Evolutionary conservation across 257 asterid species (phyloP).

Genomic region (Jacaranda mimosifolia): DNA sequence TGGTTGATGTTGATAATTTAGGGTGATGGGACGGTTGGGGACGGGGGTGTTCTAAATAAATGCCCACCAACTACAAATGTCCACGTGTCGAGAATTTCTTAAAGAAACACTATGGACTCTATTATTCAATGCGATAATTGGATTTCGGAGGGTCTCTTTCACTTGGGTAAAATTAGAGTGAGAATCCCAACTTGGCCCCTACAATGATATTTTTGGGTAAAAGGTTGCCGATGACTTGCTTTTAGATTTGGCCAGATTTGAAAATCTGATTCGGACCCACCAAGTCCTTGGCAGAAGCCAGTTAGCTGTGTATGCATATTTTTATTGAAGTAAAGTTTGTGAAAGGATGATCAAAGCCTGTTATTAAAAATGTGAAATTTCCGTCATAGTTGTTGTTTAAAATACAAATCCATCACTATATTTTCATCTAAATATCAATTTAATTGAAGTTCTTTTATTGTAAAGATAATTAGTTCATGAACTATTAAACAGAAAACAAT

Average conservation of each 20-base stretch:
- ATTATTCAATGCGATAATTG: not conserved
- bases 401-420: too few species aligned
- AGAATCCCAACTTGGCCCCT: conserved; percentile 42
- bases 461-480: too few species aligned
- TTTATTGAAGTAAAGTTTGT: too few species aligned
- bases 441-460: too few species aligned
- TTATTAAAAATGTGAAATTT: too few species aligned
- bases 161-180: conserved; percentile 18
- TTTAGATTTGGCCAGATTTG: conserved; percentile 7
- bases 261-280: not conserved
- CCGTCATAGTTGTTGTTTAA: too few species aligned
- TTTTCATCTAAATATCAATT: too few species aligned
- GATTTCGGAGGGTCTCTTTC: conserved; percentile 31
- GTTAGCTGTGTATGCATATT: too few species aligned
- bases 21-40: not conserved
- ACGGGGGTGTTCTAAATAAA: conserved; percentile 4
- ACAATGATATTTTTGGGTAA: conserved; percentile 45
- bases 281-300: not conserved
- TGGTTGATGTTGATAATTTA: conserved; percentile 32
- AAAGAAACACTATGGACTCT: not conserved
- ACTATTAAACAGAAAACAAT: too few species aligned
- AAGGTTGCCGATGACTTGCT: conserved; percentile 11
- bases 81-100: not conserved
- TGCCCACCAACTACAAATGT: conserved; percentile 36
- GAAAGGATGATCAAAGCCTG: too few species aligned